Evolutionary conservation across 179 eudicot species (phyloP).

Genomic region (Heliamphora pulchella): DNA sequence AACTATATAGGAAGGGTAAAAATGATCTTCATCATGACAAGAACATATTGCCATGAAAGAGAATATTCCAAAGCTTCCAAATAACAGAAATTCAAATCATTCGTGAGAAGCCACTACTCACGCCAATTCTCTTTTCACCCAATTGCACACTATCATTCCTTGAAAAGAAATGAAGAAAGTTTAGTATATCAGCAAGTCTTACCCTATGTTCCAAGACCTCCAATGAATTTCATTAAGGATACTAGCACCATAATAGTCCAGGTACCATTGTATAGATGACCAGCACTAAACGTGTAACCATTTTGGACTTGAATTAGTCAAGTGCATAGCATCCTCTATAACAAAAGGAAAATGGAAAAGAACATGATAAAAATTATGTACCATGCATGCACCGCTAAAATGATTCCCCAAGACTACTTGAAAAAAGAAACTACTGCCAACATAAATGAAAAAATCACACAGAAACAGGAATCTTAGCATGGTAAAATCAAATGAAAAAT

Average conservation of each 20-base stretch:
- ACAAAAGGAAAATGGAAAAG: not conserved
- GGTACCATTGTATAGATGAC: not conserved
- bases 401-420: not conserved
- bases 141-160: not conserved
- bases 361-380: not conserved
- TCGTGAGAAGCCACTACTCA: not conserved
- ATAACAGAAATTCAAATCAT: not conserved
- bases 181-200: not conserved
- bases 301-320: not conserved
- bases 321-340: not conserved
- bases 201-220: slow-evolving; percentile 2
- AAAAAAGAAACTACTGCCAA: not conserved
- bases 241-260: not conserved
- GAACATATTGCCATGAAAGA: not conserved
- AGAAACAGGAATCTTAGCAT: not conserved
- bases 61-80: not conserved
- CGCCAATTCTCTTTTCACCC: not conserved
- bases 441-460: not conserved
- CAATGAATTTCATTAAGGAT: not conserved
- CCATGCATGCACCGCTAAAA: not conserved
- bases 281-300: not conserved
- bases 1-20: not conserved
- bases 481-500: slow-evolving; percentile 9
- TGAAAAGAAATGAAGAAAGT: not conserved
- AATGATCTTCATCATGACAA: not conserved